These are phyloP conservation scores for Aspergillus piperis DNA, from an alignment of 2,329 filamentous ascomycete species.

Conservation along the genomic window DNA sequence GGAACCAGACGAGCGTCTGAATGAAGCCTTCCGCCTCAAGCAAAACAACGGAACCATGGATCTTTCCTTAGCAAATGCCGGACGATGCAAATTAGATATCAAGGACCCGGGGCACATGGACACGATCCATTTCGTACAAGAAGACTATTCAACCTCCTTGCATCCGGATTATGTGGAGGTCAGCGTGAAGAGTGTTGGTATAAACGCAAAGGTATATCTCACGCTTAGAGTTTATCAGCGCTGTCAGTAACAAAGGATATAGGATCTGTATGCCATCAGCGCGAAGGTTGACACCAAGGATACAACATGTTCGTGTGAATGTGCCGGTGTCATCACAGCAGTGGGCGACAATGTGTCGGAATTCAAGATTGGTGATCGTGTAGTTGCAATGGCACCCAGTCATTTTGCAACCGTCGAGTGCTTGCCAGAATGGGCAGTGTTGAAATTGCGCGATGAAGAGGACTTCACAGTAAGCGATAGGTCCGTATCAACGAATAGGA, in stretches of 20 bases:
- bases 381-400: constrained; percentile 2
- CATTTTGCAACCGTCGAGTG: constrained; percentile 1
- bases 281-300: constrained; percentile 1
- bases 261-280: constrained; percentile 2
- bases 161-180: neutral
- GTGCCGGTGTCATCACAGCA: neutral
- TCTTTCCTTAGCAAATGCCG: neutral
- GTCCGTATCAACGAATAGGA: neutral
- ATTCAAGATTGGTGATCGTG: neutral
- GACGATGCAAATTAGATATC: neutral
- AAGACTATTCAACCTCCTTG: neutral
- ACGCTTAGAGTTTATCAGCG: too few relatives aligned
- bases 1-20: neutral
- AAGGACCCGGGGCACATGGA: neutral
- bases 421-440: neutral
- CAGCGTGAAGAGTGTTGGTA: neutral
- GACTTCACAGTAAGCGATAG: neutral
- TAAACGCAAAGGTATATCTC: constrained; percentile 2
- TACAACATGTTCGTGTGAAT: constrained; percentile 1
- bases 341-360: neutral
- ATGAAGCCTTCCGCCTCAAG: neutral
- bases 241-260: neutral
- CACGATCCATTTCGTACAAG: neutral
- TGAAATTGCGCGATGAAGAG: neutral
- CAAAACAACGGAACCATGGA: neutral